Base-by-base conservation (phyloP, 2,329 filamentous ascomycete genomes). In the Cercospora berteroae region DNA sequence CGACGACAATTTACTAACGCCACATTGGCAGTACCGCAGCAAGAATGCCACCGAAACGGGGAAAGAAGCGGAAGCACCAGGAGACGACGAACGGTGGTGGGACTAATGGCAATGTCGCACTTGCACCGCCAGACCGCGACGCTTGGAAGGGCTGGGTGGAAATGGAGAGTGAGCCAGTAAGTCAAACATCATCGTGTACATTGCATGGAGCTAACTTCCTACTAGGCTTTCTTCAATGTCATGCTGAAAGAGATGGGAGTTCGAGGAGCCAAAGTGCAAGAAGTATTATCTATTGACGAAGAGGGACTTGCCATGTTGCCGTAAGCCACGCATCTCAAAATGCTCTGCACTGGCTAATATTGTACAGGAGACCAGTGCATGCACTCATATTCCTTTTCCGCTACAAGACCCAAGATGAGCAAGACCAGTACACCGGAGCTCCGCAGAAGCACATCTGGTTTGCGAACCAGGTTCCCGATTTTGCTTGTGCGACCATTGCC, bases 401-500 rank as follows among this genome's bases (percentile, higher is more conserved):
- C 67, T 97, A 83, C 67, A 77, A 88, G 72, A 65, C 66, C 18
- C 60, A 67, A 36, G 79, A 86, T 33, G 83, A 85, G 5, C 77
- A 78, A 72, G 86, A 81, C 74, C 80, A 83, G 65, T 82, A 85
- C 69, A 68, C 67, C 3, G 82, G 81, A 55, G 50, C 62, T 16
- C 27, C 83, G 77, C 69, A 89, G 86, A 81, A 87, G 3, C 81
- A 87, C 31, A 83, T 98, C 18, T 99, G 95, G 94, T 98, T 97
- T 78, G 93, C 94, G 29, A 97, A 97, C 75, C 94, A 94, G 89
- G 93, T 91, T 0, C 90, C 88, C 0, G 85, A 87, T 64, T 96
- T 96, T 78, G 90, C 93, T 27, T 99, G 95, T 79, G 95, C 93
- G 20, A 95, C 92, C n/a, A 88, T 97, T 56, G 93, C 95, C 3